Evolutionary conservation across 768 basidiomycete genomes (phyloP), one percentile per base, ranked within the genome.

Genomic region (Podaxis carcinomalis): DNA sequence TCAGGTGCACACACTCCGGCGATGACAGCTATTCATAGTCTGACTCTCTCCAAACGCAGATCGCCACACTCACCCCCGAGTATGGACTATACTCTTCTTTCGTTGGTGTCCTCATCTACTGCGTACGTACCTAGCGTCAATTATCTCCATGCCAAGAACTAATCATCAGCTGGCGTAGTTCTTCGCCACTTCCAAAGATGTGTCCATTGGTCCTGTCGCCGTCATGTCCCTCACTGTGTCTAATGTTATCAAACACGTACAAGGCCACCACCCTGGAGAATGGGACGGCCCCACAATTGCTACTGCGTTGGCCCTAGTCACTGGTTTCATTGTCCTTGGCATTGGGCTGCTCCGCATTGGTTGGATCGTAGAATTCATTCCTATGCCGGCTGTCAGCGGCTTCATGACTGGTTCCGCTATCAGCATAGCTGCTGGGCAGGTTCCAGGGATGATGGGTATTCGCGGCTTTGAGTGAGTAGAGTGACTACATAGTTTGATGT

Each of bases 331-430:
- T 73, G 89, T 93, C 27, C 85, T 98, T 40, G 91, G 82, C 23
- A 86, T 99, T 42, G 97, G 97, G 51, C 75, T 98, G 23, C 78
- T 98, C 10, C 84, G 97, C 9, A 67, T 98, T 4, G 97, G 97
- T 0, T 96, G 94, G 93, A 76, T 98, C 35, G 89, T 98, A 54
- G 95, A 98, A 70, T 94, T 98, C 72, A 98, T 95, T 63, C 90
- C 92, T 19, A 81, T 84, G 5, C 90, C 90, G 2, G 92, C 91
- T 2, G 88, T 93, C 62, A 89, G 87, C 66, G 90, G 89, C 19
- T 92, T 96, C 77, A 97, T 99, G 95, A 98, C 96, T 0, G 96
- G 96, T 19, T 95, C 92, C n/a, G 96, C 96, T 37, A 86, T 98
- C 75, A 95, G 80, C 71, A 98, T 98, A 67, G 88, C 87, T 14